phyloP scores from a whole-genome alignment of 371 early-diverging fungal species.

The Apophysomyces variabilis region DNA sequence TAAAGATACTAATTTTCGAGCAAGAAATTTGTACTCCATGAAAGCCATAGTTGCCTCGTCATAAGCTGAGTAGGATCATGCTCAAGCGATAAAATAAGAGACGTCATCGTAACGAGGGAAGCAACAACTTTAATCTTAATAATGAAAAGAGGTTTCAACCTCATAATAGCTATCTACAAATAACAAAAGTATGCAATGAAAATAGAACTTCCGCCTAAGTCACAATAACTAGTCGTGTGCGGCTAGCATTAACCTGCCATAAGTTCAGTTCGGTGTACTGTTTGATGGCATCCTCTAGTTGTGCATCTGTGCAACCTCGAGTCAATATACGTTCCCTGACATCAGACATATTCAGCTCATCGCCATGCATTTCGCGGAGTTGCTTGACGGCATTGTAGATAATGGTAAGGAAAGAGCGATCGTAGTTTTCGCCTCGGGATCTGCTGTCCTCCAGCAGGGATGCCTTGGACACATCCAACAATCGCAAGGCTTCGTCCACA shows the following conservation, averaged over 20 bases:
- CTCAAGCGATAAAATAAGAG: too few species aligned
- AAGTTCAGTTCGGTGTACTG: conserved; percentile 77
- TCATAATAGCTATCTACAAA: conserved; percentile 1
- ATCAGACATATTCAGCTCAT: conserved; percentile 43
- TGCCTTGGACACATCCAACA: conserved; percentile 89
- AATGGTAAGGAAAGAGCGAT: conserved; percentile 50
- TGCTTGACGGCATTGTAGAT: conserved; percentile 69
- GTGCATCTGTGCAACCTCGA: conserved; percentile 79
- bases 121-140: too few species aligned
- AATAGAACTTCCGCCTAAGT: conserved; percentile 14
- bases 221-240: conserved; percentile 66
- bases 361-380: conserved; percentile 36
- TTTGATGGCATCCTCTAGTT: conserved; percentile 71
- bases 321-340: conserved; percentile 73
- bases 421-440: conserved; percentile 20
- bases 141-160: too few species aligned
- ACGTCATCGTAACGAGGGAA: too few species aligned
- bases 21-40: too few species aligned
- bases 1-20: too few species aligned
- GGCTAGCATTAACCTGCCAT: conserved; percentile 71
- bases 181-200: conserved; percentile 14
- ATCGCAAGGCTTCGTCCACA: conserved; percentile 94
- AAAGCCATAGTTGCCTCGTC: too few species aligned
- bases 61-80: too few species aligned
- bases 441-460: conserved; percentile 56